Evolutionary conservation across 768 basidiomycete genomes (phyloP), one percentile per base, ranked within the genome.

Genomic region (Leccinum disarticulatum): DNA sequence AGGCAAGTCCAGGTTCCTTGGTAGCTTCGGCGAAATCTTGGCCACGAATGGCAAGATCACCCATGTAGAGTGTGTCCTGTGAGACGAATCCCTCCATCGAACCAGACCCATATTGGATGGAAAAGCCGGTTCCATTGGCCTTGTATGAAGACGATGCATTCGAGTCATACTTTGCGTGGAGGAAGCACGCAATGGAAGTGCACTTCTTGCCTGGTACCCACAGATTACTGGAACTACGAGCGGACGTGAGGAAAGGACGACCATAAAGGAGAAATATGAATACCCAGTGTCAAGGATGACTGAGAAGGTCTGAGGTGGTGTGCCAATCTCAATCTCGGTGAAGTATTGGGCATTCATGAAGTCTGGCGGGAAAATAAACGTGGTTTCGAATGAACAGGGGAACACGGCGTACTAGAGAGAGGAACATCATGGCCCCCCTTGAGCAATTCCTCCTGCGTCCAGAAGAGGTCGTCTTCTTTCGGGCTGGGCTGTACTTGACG

Each of bases 261-360:
- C 58, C 8, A 60, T 8, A 38, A 6, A 28, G 6, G 15, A 48
- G 53, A 49, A 48, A n/a, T 14, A 4, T 19, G 36, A 66, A 25
- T 70, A 88, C 89, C 91, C 91, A 50, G 96, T 97, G 73, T 98
- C 95, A 59, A 98, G 85, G 60, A 97, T 86, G 68, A 97, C 95
- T 77, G 96, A 95, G 83, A 95, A 96, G 4, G 69, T 77, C 75
- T 98, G 96, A 36, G 93, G 83, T 22, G 96, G 96, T 1, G 79
- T 82, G 15, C 96, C 96, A 56, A 98, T 73, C 1, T 79, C 70
- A 61, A 98, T 96, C 62, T 94, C 90, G 19, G 94, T 83, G 72
- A 83, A 99, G 77, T 99, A 98, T 74, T 99, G 95, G 36, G 97
- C 95, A 73, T 98, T 98, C 87, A 95, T 87, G 78, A 93, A 98